These are phyloP conservation scores for Umbelopsis sp. DNA, from an alignment of 192 early-diverging fungal genomes.

Conservation along the genomic window DNA sequence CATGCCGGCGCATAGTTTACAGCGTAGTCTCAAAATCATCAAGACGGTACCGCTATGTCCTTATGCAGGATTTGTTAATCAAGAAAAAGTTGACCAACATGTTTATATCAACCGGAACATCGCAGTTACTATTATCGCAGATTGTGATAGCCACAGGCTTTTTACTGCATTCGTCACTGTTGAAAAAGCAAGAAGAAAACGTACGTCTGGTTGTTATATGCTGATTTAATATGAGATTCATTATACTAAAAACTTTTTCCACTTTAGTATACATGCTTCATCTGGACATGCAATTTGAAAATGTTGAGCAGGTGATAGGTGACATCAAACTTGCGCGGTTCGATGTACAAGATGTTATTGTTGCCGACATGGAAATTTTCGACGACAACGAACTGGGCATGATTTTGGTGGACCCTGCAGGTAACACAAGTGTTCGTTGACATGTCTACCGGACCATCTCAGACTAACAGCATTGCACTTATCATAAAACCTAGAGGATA, in stretches of 20 bases:
- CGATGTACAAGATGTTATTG: constrained; percentile 15
- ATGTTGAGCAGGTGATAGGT: no score
- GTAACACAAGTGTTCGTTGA: neutral
- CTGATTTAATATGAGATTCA: neutral
- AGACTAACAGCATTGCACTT: no score
- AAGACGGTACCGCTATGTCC: neutral
- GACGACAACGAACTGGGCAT: constrained; percentile 17
- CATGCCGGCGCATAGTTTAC: neutral
- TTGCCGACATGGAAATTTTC: constrained; percentile 21
- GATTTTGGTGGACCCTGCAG: constrained; percentile 4
- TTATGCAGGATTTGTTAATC: neutral
- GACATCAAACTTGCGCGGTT: constrained; percentile 9
- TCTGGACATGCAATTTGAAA: constrained; percentile 6
- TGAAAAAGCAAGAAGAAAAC: constrained; percentile 8
- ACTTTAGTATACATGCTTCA: constrained; percentile 7
- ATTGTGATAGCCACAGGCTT: neutral
- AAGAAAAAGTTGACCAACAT: neutral
- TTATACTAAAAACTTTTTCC: neutral
- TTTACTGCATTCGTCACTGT: constrained; percentile 11
- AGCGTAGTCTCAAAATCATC: neutral
- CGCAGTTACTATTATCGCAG: neutral
- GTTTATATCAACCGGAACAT: constrained; percentile 2
- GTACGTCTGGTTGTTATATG: neutral
- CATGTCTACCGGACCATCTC: no score
- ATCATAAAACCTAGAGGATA: neutral